phyloP scores from a whole-genome alignment of 106 monocot genomes.

The Xerophyta viscosa region DNA sequence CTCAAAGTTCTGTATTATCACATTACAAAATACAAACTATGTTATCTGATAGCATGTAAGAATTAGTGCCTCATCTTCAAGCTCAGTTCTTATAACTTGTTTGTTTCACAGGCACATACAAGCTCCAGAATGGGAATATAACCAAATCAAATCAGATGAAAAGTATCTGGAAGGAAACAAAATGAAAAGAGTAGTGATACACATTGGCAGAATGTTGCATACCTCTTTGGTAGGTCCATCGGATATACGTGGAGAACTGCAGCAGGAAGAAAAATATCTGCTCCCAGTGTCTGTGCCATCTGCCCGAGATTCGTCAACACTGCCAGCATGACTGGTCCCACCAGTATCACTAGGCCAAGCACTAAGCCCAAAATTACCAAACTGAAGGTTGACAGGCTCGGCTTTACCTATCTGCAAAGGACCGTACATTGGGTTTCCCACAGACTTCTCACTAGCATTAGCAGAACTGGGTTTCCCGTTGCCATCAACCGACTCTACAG shows the following conservation, averaged over 20 bases:
- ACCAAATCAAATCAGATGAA: too few species aligned
- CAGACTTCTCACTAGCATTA: slow-evolving; percentile 21
- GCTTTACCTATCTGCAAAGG: slow-evolving; percentile 45
- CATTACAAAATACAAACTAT: too few species aligned
- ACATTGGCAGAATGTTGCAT: slow-evolving; percentile 1
- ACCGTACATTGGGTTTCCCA: slow-evolving; percentile 57
- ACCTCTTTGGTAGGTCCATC: slow-evolving; percentile 89
- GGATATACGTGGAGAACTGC: slow-evolving; percentile 70
- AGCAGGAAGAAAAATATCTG: slow-evolving; percentile 64
- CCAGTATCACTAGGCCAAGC: slow-evolving; percentile 84
- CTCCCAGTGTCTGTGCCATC: slow-evolving; percentile 61
- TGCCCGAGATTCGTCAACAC: slow-evolving; percentile 52
- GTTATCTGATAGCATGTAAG: too few species aligned
- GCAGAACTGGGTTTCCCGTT: slow-evolving; percentile 5
- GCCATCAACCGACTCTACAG: slow-evolving; percentile 28
- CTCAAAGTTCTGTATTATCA: too few species aligned
- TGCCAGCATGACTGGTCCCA: slow-evolving; percentile 67
- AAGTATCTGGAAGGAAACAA: background rate
- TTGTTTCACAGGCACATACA: too few species aligned
- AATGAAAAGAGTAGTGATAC: background rate
- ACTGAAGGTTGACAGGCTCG: slow-evolving; percentile 67
- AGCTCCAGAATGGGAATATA: too few species aligned
- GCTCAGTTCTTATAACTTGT: too few species aligned
- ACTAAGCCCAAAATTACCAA: slow-evolving; percentile 83
- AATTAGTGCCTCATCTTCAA: too few species aligned